phyloP scores from a whole-genome alignment of 2,329 filamentous ascomycete species.

The Chalaropsis thielavioides region DNA sequence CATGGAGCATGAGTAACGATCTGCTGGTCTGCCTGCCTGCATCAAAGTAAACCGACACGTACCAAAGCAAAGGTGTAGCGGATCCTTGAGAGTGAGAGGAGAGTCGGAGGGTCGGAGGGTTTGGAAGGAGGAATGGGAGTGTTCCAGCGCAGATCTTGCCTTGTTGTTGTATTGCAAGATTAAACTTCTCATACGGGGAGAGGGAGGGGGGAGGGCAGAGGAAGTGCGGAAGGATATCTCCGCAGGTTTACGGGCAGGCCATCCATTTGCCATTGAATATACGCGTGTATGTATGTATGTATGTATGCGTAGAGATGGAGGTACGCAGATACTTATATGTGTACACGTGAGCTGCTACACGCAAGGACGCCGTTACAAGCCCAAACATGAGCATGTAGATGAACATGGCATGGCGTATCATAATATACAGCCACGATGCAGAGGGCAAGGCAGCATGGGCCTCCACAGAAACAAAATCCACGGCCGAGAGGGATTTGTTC shows the following conservation, averaged over 20 bases:
- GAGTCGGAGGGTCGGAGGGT: no score
- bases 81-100: no score
- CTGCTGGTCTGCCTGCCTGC: background rate
- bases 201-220: background rate
- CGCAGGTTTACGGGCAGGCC: background rate
- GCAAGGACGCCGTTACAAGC: background rate
- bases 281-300: background rate
- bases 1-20: background rate
- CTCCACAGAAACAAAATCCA: background rate
- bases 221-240: background rate
- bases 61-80: background rate
- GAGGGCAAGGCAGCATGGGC: no score
- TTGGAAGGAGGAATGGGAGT: background rate
- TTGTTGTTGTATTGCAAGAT: background rate
- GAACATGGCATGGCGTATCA: no score
- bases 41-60: background rate
- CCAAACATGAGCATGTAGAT: no score
- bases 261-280: background rate
- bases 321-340: no score
- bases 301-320: no score
- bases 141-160: background rate
- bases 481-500: background rate
- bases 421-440: background rate
- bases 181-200: conserved; percentile 1
- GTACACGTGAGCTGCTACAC: background rate